Base-by-base conservation (phyloP, 2,329 filamentous ascomycete genomes). In the Xylariaceae sp. region DNA sequence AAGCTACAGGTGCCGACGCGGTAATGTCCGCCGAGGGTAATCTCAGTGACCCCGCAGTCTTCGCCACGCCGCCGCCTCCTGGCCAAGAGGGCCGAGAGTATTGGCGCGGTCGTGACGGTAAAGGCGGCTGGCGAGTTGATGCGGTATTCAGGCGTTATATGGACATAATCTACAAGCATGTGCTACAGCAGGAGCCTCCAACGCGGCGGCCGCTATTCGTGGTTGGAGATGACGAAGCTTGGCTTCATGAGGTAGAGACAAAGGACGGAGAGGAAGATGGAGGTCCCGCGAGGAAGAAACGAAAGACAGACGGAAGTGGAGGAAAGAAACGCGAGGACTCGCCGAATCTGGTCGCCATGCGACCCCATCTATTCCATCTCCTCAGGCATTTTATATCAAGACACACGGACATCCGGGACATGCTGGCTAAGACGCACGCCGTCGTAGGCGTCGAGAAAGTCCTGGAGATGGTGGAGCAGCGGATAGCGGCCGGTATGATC, bases 21-120 rank as follows among this genome's bases (percentile, higher is more conserved):
- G 81, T 98, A 38, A 97, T 98, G 93, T 91, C 85, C 52, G 93
- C 93, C 4, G 93, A 98, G 65, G 93, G 89, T 0, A 95, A 96
- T 60, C 74, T 98, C 1, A 91, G 89, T 57, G 89, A 98, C 59
- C 93, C 93, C 0, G 82, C 81, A 2, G 85, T 98, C 33, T 98
- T 98, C 59, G 81, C 84, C 12, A 66, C 72, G 24, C 73, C 81
- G 13, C 89, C 89, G 0, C 61, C 76, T 0, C 56, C 69, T 0
- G 85, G 82, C 0, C 64, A 81, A 35, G 81, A 87, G 61, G 81
- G 80, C 0, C 74, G 85, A 44, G 89, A 94, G 56, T 97, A 93
- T 64, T 97, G 91, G 90, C 74, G 85, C 26, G 88, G 87, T 1
- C 74, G 69, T 39, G 79, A 90, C 56, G 87, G 88, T 1, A 83